Base-by-base conservation (phyloP, 2,329 filamentous ascomycete species). In the Aureobasidium lini region DNA sequence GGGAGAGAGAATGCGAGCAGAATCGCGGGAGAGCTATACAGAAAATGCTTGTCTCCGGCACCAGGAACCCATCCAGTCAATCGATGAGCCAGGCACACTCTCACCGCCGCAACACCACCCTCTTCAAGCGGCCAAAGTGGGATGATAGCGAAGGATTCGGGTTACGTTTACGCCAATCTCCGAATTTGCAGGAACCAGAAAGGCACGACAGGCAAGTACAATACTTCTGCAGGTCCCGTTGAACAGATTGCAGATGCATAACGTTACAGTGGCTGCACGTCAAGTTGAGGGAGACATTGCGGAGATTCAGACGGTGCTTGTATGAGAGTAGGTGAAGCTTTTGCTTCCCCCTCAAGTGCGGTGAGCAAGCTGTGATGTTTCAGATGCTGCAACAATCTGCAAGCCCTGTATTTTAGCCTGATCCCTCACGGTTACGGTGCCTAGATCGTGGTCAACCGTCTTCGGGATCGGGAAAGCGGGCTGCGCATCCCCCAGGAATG, bases 61-160 rank as follows among this genome's bases (percentile, higher is more conserved):
- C 32, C 54, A 47, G 43, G 54, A 57, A 57, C 42, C 43, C 54
- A n/a, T 48, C 54, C 54, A 57, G 54, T 57, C 42, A 40, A 48
- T 57, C 46, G 16, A n/a, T 32, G 11, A 40, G 32, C 28, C 54
- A 57, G 43, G 54, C 34, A 57, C 54, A 48, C 53, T 6, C 43
- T 29, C 52, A 56, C 52, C 32, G 31, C 54, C 23, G 34, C 54
- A 48, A 43, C 50, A 32, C 28, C 39, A 42, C 28, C 37, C 28
- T 54, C 50, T n/a, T 42, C 13, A 42, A 42, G 39, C 16, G 34
- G 31, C 15, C 31, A 44, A 43, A 29, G 10, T 16, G n/a, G 16
- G 32, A 50, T 34, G 46, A 39, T 15, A 8, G 16, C 18, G 16
- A 28, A 32, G 50, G 49, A 52, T 31, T 15, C 28, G 5, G 37